Evolutionary conservation across 257 asterid species (phyloP).

Genomic region (Haberlea rhodopensis): DNA sequence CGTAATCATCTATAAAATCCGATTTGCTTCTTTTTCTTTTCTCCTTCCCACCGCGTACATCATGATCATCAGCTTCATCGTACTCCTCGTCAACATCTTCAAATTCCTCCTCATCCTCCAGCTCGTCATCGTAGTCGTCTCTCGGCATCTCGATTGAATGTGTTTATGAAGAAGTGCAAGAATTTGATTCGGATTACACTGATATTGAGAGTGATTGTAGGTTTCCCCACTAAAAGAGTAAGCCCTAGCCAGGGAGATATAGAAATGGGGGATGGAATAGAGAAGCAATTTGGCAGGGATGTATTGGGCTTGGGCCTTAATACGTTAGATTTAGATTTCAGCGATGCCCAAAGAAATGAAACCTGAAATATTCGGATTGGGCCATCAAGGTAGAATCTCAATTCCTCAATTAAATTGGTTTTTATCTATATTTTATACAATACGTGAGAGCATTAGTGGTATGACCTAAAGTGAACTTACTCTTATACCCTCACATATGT

Average conservation of each 20-base stretch:
- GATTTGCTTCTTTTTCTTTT: constrained; percentile 67
- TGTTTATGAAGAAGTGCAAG: background rate
- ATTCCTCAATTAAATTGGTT: too few species aligned
- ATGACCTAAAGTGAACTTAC: too few species aligned
- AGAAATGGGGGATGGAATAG: background rate
- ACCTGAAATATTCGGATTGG: too few species aligned
- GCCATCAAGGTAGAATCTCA: too few species aligned
- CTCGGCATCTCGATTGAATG: constrained; percentile 46
- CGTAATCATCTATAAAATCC: constrained; percentile 66
- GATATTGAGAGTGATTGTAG: background rate
- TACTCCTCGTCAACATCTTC: constrained; percentile 53
- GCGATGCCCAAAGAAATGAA: too few species aligned
- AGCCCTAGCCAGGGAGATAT: constrained; percentile 28
- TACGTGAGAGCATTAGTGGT: too few species aligned
- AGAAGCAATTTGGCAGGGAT: background rate
- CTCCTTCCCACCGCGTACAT: constrained; percentile 52
- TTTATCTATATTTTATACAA: too few species aligned
- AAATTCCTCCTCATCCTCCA: constrained; percentile 66
- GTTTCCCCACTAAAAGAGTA: constrained; percentile 15
- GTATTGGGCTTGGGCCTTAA: background rate
- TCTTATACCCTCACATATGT: too few species aligned
- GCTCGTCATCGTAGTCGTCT: constrained; percentile 49
- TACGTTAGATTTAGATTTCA: background rate
- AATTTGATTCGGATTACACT: background rate
- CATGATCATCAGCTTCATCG: constrained; percentile 60